Evolutionary conservation across 306 rosid genomes (phyloP).

Genomic region (Quillaja saponaria): DNA sequence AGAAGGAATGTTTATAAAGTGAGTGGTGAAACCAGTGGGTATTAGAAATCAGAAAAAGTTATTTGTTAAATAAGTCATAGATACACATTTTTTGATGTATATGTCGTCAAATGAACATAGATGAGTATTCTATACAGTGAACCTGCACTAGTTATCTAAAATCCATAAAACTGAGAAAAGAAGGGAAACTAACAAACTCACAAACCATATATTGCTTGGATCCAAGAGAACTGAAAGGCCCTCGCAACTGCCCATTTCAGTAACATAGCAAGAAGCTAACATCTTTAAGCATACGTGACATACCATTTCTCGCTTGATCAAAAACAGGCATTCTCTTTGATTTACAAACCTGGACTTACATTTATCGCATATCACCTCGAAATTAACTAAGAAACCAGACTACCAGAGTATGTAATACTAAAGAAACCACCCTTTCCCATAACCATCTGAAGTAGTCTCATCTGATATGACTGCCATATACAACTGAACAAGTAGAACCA

Average conservation of each 20-base stretch:
- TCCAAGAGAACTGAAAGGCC: conserved; percentile 17
- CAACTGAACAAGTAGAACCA: conserved; percentile 18
- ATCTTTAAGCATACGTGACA: conserved; percentile 15
- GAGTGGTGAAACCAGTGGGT: too few species aligned
- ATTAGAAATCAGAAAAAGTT: too few species aligned
- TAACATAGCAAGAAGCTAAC: conserved; percentile 27
- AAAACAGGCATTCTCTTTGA: neutral
- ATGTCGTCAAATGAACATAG: conserved; percentile 41
- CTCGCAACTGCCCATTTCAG: conserved; percentile 27
- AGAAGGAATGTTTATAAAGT: too few species aligned
- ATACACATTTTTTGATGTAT: conserved; percentile 50
- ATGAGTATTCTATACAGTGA: conserved; percentile 53
- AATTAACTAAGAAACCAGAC: too few species aligned
- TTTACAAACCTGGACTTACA: conserved; percentile 6
- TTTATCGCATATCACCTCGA: too few species aligned
- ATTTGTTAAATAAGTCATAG: conserved; percentile 35
- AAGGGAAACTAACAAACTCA: conserved; percentile 36
- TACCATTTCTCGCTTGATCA: conserved; percentile 24
- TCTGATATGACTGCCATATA: conserved; percentile 19
- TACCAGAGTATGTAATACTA: conserved; percentile 8
- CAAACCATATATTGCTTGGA: conserved; percentile 30
- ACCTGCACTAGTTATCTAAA: conserved; percentile 37
- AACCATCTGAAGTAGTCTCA: conserved; percentile 17
- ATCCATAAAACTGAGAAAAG: conserved; percentile 41
- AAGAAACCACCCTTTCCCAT: conserved; percentile 23